phyloP scores from a whole-genome alignment of 768 basidiomycete genomes.

The Boletus tomentosulus region DNA sequence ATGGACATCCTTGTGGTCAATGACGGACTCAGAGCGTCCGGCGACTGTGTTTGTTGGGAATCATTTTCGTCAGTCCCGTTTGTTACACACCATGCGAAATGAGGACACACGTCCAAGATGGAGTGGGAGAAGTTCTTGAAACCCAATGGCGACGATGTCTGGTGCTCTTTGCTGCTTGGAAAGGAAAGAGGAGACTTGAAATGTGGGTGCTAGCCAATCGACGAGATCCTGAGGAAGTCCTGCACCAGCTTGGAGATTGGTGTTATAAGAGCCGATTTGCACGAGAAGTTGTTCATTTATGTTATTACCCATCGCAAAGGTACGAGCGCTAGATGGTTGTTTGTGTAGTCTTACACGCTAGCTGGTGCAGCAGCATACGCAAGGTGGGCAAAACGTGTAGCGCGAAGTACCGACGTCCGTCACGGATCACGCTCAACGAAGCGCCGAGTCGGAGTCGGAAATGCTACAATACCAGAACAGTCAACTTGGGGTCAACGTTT shows the following conservation, averaged over 20 bases:
- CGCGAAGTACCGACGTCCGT: no score
- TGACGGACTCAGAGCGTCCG: conserved; percentile 67
- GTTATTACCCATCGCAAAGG: conserved; percentile 15
- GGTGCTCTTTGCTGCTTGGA: conserved; percentile 62
- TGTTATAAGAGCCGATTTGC: conserved; percentile 88
- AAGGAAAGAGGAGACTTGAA: conserved; percentile 72
- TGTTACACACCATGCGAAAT: background rate
- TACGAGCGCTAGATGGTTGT: background rate
- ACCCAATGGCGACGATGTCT: conserved; percentile 86
- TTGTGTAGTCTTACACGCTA: no score
- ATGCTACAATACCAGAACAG: no score
- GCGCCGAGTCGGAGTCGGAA: no score
- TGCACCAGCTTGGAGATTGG: conserved; percentile 74
- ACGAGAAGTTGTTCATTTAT: conserved; percentile 46
- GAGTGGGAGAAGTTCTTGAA: conserved; percentile 89
- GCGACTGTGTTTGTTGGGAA: conserved; percentile 48
- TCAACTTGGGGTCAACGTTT: no score
- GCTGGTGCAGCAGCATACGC: no score
- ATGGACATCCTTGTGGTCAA: conserved; percentile 63
- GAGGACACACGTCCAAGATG: conserved; percentile 75
- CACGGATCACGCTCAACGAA: no score
- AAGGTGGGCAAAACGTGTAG: no score
- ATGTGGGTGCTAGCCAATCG: conserved; percentile 84
- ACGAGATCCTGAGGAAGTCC: conserved; percentile 83
- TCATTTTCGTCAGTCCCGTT: conserved; percentile 1